Base-by-base conservation (phyloP, 345 rosid genomes). In the Linum lewisii region DNA sequence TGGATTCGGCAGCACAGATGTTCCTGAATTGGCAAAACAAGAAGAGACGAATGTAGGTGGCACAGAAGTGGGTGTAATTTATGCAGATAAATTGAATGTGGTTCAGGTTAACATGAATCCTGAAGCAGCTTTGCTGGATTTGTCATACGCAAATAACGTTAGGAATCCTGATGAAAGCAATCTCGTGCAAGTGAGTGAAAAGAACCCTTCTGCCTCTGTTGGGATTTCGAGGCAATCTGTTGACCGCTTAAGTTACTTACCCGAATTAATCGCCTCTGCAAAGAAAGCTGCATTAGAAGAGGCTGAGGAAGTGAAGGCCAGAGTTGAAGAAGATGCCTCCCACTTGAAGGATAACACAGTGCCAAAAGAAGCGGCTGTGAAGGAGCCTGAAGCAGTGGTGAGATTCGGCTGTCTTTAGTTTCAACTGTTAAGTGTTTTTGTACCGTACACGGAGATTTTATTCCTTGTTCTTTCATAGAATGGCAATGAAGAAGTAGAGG, bases 221-320 rank as follows among this genome's bases (percentile, higher is more conserved):
- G 83, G 75, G 70, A 79, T 75, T 63, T 66, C 52, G 14, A 79
- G 75, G 72, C 72, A 69, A 54, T 82, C 81, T 45, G 75, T 74
- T 69, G 70, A 72, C 59, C 69, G 56, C 51, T 72, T 81, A 66
- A 79, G 79, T 70, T 74, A 81, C 70, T 73, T 81, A 54, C 89
- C 94, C 20, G 85, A 81, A 63, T 69, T 88, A 63, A 77, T 82
- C 64, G 88, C 83, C 65, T 79, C 93, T 54, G 82, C 81, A 56
- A 87, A 81, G 69, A 84, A 69, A 59, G 94, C 86, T 32, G 88
- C 97, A 65, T 63, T 92, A 63, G 88, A 84, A 82, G 89, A 80
- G 74, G 86, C 81, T 68, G 86, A 75, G 63, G 95, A 75, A 72
- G 84, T 79, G 59, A 84, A 84, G 81, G 75, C 76, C 54, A 75